Base-by-base conservation (phyloP, 768 basidiomycete species). In the Multifurca ochricompacta region DNA sequence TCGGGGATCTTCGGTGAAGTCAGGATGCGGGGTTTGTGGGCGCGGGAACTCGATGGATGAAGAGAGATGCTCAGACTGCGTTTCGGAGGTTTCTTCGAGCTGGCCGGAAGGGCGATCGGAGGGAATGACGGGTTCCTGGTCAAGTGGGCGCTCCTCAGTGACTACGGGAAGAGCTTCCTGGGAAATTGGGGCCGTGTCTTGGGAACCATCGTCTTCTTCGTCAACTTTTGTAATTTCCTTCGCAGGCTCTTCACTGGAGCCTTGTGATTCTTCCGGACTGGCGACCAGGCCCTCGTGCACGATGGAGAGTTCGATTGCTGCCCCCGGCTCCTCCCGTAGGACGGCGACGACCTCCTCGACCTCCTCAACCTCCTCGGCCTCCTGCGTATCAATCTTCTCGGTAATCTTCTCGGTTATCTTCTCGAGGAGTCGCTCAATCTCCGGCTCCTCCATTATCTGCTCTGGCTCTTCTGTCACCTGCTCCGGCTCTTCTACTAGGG, bases 41-140 rank as follows among this genome's bases (percentile, higher is more conserved):
- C 53, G 57, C 4, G 53, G 47, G 30, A 39, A 48, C 34, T 57
- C 56, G 19, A 37, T 9, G n/a, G 56, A 52, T 21, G 56, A 52
- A n/a, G 51, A 35, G 32, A 56, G 45, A 5, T 47, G 56, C n/a
- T 56, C 56, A 19, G 56, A 52, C 27, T 52, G 56, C 9, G 44
- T 23, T 18, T 56, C 55, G 50, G 55, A 56, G 11, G 31, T 31
- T 23, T 56, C 50, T 35, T 51, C 55, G 10, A 21, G 40, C 27
- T 23, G 25, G 10, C n/a, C 35, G 11, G 50, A 6, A 9, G 16
- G 37, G 25, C 1, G 55, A 6, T 51, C 37, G 11, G 37, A 35
- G 40, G 49, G 11, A 19, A 41, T n/a, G 25, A n/a, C 18, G 16
- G 31, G 44, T 32, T 1, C 42, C 25, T 52, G 50, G 19, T 51